phyloP scores from a whole-genome alignment of 2,329 filamentous ascomycete species.

The Helotiales sp. region DNA sequence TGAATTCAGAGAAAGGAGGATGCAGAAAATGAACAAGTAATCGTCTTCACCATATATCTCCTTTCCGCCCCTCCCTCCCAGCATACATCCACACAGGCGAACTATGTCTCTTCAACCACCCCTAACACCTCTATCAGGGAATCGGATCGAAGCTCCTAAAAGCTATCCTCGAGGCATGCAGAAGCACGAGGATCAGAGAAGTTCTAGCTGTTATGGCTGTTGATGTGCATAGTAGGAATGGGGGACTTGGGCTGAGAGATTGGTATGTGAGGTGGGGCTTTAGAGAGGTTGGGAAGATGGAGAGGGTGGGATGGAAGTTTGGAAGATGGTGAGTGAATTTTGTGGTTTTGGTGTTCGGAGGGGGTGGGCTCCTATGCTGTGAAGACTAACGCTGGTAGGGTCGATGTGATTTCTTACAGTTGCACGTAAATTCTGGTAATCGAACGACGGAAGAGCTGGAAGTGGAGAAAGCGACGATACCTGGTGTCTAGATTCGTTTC shows the following conservation, averaged over 20 bases:
- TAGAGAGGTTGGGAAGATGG: background rate
- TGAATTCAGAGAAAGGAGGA: background rate
- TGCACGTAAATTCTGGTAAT: no score
- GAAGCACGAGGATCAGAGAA: background rate
- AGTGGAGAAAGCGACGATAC: no score
- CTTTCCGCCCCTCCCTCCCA: background rate
- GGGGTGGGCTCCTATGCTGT: no score
- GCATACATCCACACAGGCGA: background rate
- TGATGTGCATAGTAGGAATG: background rate
- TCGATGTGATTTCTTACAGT: no score
- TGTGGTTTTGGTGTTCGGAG: no score
- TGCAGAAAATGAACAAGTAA: background rate
- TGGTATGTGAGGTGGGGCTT: background rate
- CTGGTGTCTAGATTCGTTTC: no score
- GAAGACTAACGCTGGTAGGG: no score
- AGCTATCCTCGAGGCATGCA: background rate
- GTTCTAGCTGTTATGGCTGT: background rate
- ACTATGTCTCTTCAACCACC: background rate
- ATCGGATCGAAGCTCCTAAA: background rate
- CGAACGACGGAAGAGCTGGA: no score
- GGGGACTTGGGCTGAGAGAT: background rate
- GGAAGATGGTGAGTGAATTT: background rate
- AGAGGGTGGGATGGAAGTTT: conserved; percentile 1
- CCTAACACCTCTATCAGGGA: background rate
- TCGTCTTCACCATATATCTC: background rate